Base-by-base conservation (phyloP, 2,329 filamentous ascomycete genomes). In the Colletotrichum kahawae region DNA sequence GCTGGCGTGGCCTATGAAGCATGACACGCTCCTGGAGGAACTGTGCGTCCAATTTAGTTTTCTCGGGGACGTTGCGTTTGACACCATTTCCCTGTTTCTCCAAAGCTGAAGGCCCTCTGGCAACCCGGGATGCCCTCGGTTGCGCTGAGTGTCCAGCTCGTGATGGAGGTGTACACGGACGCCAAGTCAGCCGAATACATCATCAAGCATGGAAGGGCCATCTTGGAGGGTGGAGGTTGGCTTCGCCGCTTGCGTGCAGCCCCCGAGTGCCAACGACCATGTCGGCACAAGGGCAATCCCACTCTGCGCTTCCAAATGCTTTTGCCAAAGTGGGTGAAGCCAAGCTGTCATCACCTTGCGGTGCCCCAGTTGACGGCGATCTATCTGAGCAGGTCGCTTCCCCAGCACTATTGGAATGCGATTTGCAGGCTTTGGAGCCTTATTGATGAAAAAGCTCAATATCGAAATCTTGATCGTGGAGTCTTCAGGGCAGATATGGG, bases 171-270 rank as follows among this genome's bases (percentile, higher is more conserved):
- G 31, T 54, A 72, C 72, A 67, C 69, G 38, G 72, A 72, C 63
- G 72, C 68, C 62, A 71, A 71, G 54, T 56, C 38, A n/a, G 36
- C n/a, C 62, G 38, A 62, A 71, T 63, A 71, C 68, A 71, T 75
- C 67, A 75, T 67, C 21, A 38, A 67, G 33, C 34, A 72, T 72
- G 43, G 54, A 60, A 54, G 31, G 36, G 29, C 24, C 43, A 36
- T 5, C 34, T 33, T 33, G 48, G 21, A 33, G 27, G 27, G 69
- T 71, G 62, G 69, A 59, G 62, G 69, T 34, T 63, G 56, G 27
- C 72, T 71, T 64, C 68, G 69, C 69, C 72, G 72, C 56, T 67
- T 72, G 69, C 72, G 69, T 67, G 63, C 62, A 71, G 56, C 43
- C 34, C 29, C 27, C 29, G 63, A 36, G 43, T 33, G n/a, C 69